Base-by-base conservation (phyloP, 2,329 filamentous ascomycete genomes). In the Trichoderma koningiopsis region DNA sequence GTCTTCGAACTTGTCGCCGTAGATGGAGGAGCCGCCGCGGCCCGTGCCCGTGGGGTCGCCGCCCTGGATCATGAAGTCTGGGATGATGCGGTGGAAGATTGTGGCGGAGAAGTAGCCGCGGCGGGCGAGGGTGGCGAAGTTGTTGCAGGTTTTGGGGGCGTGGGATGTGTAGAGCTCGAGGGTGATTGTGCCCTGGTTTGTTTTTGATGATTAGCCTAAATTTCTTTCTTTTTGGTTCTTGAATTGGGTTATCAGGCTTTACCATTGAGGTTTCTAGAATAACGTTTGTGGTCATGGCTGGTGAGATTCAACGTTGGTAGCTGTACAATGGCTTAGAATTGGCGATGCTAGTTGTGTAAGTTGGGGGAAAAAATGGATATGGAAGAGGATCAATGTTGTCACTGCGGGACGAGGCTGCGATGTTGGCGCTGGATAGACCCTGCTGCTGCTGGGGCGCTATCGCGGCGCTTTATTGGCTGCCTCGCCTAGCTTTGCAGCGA, bases 1-100 rank as follows among this genome's bases (percentile, higher is more conserved):
- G 82, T 99, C 96, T 71, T 91, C 93, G 79, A 98, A 98, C 78
- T 93, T 95, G 62, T 94, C 92, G 76, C 95, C 96, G 81, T 93
- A 98, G 83, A 97, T 97, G 71, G 91, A 94, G 69, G 85, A 85
- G 69, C 96, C 96, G 75, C 96, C 96, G 70, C 94, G 89, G 64
- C 96, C 96, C 1, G 94, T 97, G 71, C 94, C 95, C 0, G 95
- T 97, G 1, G 95, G 95, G 80, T 99, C 96, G 70, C 95, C 94
- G 71, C 91, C 92, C 83, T 98, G 95, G 69, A 97, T 86, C 95
- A 99, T 98, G 85, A 99, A 99, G 81, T 93, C 89, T 64, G 93
- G 90, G 77, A 99, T 98, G 75, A 98, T 90, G 79, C 96, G 94
- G 84, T 98, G 96, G 86, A 98, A 95, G 77, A 94, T 83, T 70